Evolutionary conservation across 129 eudicot genomes (phyloP), one percentile per base, ranked within the genome.

Genomic region (Smallanthus sonchifolius): DNA sequence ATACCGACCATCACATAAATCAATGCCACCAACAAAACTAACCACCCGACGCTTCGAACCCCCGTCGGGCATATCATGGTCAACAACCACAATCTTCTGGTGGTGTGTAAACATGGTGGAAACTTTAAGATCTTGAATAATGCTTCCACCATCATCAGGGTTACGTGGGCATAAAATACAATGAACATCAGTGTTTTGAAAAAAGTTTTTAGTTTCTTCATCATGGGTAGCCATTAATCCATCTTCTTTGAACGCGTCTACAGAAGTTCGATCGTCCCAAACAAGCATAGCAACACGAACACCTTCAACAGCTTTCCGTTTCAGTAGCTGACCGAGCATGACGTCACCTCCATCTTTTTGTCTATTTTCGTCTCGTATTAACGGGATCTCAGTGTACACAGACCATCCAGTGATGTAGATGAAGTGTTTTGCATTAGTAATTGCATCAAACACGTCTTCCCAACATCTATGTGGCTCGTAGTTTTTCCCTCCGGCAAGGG

Each of bases 171-270:
- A 90, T 7, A 90, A 66, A 40, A 87, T 74, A 47, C 96, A 90
- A 69, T 87, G 78, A 19, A 90, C 93, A 7, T 90, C 89, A 0
- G 86, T 77, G 11, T 63, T 75, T 72, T 61, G 56, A 67, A 90
- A 90, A 73, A 60, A 90, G 37, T 74, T 63, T 34, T 75, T 81
- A 2, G 96, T 87, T 37, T 90, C 96, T 77, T 90, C 91, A 66
- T 90, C 96, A 68, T 90, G 96, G 10, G 96, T 90, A 11, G 91
- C 96, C 96, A 90, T 90, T 54, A 87, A 75, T 6, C 96, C 96
- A 51, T 90, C 96, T 66, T 82, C 82, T 77, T 87, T 90, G 1
- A 87, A 74, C 11, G 75, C 38, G 39, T 80, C 80, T 2, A 88
- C 89, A 2, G 95, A 88, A 49, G 93, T 91, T 69, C 94, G 82